A percentile compares a stretch with the other conserved stretches of the same genome.
These are phyloP conservation scores for Fusarium sp. DNA, from an alignment of 2,329 filamentous ascomycete genomes.

Conservation along the genomic window DNA sequence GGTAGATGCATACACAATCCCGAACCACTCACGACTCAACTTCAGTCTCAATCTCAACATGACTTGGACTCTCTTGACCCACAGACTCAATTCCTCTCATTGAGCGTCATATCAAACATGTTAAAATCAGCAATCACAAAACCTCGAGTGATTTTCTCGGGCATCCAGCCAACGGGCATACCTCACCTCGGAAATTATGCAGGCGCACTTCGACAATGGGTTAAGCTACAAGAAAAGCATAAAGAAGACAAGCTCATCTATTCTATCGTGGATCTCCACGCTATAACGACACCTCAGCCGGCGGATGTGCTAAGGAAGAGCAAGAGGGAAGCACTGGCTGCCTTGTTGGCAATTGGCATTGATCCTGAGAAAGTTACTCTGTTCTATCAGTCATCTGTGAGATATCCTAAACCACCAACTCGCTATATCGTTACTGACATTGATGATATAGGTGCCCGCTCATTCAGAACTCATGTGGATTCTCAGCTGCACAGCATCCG, in stretches of 20 bases:
- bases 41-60: not conserved
- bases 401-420: not conserved
- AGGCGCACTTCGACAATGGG: constrained; percentile 88
- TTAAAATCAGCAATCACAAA: constrained; percentile 7
- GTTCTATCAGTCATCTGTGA: constrained; percentile 79
- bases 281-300: constrained; percentile 81
- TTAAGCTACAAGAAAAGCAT: constrained; percentile 72
- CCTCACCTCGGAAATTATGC: constrained; percentile 97
- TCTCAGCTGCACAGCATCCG: constrained; percentile 86
- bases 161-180: constrained; percentile 94
- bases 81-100: not conserved
- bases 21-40: not conserved
- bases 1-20: constrained; percentile 38
- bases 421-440: not conserved
- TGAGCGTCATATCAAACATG: not conserved
- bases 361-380: constrained; percentile 78
- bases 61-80: not conserved
- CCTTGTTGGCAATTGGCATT: constrained; percentile 83
- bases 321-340: constrained; percentile 79
- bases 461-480: constrained; percentile 98
- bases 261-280: constrained; percentile 92
- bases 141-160: constrained; percentile 79
- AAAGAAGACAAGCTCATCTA: constrained; percentile 72
- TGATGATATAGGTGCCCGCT: constrained; percentile 60
- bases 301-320: constrained; percentile 66